A percentile compares a stretch with the other conserved stretches of the same genome.
Evolutionary conservation across 2,329 filamentous ascomycete genomes (phyloP).

Genomic region (Nannizziopsis arthrosporioides): DNA sequence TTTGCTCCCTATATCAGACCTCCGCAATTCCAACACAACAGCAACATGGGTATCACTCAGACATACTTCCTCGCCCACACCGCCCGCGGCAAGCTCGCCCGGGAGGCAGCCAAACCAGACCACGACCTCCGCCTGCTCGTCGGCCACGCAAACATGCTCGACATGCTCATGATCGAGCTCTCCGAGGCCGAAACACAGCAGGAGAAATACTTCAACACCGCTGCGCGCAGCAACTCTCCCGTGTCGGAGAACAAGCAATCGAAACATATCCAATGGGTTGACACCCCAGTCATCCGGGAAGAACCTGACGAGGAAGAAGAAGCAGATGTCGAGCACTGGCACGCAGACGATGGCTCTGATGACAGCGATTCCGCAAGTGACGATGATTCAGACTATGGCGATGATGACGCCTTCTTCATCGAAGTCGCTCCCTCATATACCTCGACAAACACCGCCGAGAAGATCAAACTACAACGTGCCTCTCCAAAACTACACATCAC

Average conservation of each 20-base stretch:
- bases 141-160: slow-evolving; percentile 95
- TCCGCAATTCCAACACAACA: slow-evolving; percentile 41
- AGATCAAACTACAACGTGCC: neutral
- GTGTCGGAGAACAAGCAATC: slow-evolving; percentile 33
- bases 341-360: slow-evolving; percentile 38
- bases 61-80: slow-evolving; percentile 98
- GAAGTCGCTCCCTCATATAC: slow-evolving; percentile 3
- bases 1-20: slow-evolving; percentile 17
- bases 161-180: slow-evolving; percentile 82
- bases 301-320: slow-evolving; percentile 60
- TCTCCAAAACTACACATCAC: neutral
- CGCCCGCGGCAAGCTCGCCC: slow-evolving; percentile 88
- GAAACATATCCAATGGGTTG: slow-evolving; percentile 77
- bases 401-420: slow-evolving; percentile 22
- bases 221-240: slow-evolving; percentile 60
- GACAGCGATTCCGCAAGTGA: slow-evolving; percentile 17
- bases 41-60: slow-evolving; percentile 95
- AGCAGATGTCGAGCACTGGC: slow-evolving; percentile 32
- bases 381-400: slow-evolving; percentile 35
- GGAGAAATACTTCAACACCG: slow-evolving; percentile 96
- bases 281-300: slow-evolving; percentile 57
- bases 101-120: slow-evolving; percentile 77
- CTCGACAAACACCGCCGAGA: slow-evolving; percentile 4
- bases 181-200: slow-evolving; percentile 91
- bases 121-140: slow-evolving; percentile 93